Percentiles rank a stretch among this genome's conserved stretches.
Conservation (phyloP, 2,329 filamentous ascomycete species). For the Lasiodiplodia sp. region DNA sequence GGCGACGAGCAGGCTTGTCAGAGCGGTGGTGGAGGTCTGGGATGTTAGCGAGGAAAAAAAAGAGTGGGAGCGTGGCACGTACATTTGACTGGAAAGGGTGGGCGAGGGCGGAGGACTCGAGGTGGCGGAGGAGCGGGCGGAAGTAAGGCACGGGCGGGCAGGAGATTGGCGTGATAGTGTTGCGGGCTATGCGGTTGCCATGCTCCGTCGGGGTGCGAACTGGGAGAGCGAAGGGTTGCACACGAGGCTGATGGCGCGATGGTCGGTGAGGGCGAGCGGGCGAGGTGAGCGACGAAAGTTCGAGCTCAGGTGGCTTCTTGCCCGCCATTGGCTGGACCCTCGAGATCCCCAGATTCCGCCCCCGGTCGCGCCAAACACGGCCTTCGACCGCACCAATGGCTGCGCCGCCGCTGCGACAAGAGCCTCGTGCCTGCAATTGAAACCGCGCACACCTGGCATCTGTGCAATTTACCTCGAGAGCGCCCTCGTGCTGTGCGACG, state of each 20-base stretch:
- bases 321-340: constrained; percentile 24
- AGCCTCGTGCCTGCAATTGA: constrained; percentile 9
- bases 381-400: background rate
- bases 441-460: constrained; percentile 7
- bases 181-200: constrained; percentile 14
- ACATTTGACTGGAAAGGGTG: constrained; percentile 3
- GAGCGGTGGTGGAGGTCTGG: constrained; percentile 49
- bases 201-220: background rate
- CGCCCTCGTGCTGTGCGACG: constrained; percentile 16
- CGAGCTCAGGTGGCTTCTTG: constrained; percentile 27
- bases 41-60: constrained; percentile 32
- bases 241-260: constrained; percentile 14
- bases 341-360: constrained; percentile 16
- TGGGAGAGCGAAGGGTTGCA: background rate
- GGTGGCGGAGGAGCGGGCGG: constrained; percentile 17
- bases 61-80: constrained; percentile 33
- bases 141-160: constrained; percentile 24
- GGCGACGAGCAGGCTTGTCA: constrained; percentile 48
- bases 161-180: background rate
- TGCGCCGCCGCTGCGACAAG: background rate
- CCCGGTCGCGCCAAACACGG: background rate
- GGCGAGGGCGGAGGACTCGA: constrained; percentile 10
- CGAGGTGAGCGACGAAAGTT: constrained; percentile 23
- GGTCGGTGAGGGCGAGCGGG: constrained; percentile 7
- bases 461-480: background rate